Percentiles rank a stretch among this genome's conserved stretches.
phyloP scores from a whole-genome alignment of 2,329 filamentous ascomycete genomes.

The Lasiodiplodia gonubiensis region DNA sequence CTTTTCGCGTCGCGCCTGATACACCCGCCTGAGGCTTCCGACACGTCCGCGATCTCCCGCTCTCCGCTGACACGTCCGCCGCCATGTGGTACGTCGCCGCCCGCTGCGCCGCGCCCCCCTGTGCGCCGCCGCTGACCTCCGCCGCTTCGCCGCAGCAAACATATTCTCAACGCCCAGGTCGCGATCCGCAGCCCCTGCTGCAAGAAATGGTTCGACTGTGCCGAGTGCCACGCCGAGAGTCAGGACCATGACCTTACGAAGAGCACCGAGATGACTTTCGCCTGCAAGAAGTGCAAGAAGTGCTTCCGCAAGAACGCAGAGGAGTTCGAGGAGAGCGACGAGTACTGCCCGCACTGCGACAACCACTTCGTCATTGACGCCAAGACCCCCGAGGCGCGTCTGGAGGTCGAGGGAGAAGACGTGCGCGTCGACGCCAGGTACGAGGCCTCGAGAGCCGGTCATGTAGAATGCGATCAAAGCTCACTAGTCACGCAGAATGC shows the following conservation, averaged over 20 bases:
- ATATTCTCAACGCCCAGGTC: slow-evolving; percentile 97
- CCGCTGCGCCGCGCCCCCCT: not conserved
- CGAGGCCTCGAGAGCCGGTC: slow-evolving; percentile 30
- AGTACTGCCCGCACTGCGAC: slow-evolving; percentile 98
- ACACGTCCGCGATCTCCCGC: not conserved
- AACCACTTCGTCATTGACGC: slow-evolving; percentile 98
- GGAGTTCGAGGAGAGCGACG: slow-evolving; percentile 95
- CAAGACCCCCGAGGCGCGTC: slow-evolving; percentile 76
- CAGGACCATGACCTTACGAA: slow-evolving; percentile 79
- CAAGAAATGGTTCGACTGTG: slow-evolving; percentile 98
- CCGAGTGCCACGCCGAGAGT: slow-evolving; percentile 86
- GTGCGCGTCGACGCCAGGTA: slow-evolving; percentile 75
- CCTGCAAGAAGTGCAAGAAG: slow-evolving; percentile 99
- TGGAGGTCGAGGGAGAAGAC: slow-evolving; percentile 92
- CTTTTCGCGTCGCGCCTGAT: not conserved
- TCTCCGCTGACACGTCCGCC: slow-evolving; percentile 15
- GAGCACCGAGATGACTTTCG: slow-evolving; percentile 86
- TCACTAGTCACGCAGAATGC: slow-evolving; percentile 64
- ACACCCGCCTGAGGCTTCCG: slow-evolving; percentile 14
- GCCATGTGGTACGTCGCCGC: slow-evolving; percentile 39
- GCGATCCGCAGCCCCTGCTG: slow-evolving; percentile 95
- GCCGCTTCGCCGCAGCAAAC: slow-evolving; percentile 69
- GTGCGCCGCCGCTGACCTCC: slow-evolving; percentile 18
- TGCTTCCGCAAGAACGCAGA: slow-evolving; percentile 92
- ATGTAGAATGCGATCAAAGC: not conserved